phyloP scores from a whole-genome alignment of 805 yeast genomes.

The Pichia cephalocereana region DNA sequence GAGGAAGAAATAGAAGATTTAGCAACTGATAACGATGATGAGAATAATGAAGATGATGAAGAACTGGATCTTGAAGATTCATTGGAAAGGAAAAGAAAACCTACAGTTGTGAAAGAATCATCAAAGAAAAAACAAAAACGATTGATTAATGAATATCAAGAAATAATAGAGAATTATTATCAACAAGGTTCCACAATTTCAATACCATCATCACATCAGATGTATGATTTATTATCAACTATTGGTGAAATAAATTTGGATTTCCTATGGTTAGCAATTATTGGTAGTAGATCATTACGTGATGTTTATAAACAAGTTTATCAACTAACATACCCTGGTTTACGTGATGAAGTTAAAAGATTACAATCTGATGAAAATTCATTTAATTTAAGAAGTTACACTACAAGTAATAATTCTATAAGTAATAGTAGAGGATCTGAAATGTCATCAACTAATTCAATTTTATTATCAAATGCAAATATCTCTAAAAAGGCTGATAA shows the following conservation, averaged over 20 bases:
- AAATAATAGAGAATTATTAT: slow-evolving; percentile 64
- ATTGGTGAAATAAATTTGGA: slow-evolving; percentile 74
- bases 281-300: slow-evolving; percentile 81
- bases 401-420: background rate
- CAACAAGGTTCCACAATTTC: slow-evolving; percentile 71
- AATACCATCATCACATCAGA: slow-evolving; percentile 67
- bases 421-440: background rate
- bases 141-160: slow-evolving; percentile 40
- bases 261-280: slow-evolving; percentile 74
- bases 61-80: slow-evolving; percentile 14
- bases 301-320: slow-evolving; percentile 67
- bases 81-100: slow-evolving; percentile 31
- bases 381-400: background rate
- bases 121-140: slow-evolving; percentile 31
- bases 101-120: slow-evolving; percentile 13
- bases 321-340: slow-evolving; percentile 58
- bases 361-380: slow-evolving; percentile 29
- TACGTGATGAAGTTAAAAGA: slow-evolving; percentile 77
- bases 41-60: slow-evolving; percentile 20
- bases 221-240: slow-evolving; percentile 69
- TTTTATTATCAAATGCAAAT: slow-evolving; percentile 10
- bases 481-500: slow-evolving; percentile 26
- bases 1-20: slow-evolving; percentile 25
- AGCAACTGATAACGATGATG: slow-evolving; percentile 21
- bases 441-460: no score